Evolutionary conservation across 306 rosid genomes (phyloP), one percentile per base, ranked within the genome.

Genomic region (Begonia loranthoides): DNA sequence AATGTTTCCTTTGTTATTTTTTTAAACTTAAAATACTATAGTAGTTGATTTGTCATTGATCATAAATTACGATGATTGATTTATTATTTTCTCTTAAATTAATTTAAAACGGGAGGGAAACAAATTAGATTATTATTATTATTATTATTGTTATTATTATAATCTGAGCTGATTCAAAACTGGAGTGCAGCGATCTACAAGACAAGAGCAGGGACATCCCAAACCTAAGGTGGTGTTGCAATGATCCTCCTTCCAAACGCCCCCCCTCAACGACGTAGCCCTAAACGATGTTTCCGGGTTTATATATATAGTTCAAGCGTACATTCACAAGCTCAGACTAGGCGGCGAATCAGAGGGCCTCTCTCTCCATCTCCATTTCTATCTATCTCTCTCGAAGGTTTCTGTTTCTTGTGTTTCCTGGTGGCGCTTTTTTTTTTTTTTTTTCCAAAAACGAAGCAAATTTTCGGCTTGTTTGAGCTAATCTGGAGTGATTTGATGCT

Each of bases 191-290:
- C 22, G 3, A 4, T 1, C 22, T 19, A 1, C 2, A 19, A 28
- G n/a, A 28, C 36, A 28, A 28, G 36, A 28, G 36, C 36, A 4
- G 36, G 36, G 40, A 9, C 15, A 49, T 17, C 43, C 33, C 13
- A 2, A 15, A 36, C 45, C 8, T 19, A 11, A 38, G n/a, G 3
- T 24, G 9, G 51, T 54, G 38, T 41, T 39, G 19, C 6, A 13
- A 13, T 63, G 61, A 51, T 15, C 63, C n/a, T 0, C 1, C 49
- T 57, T 2, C 68, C 73, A 61, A 68, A 68, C 65, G 47, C 34
- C 4, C 55, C 4, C 55, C 60, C 48, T 7, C 36, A 28, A 28
- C 36, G 36, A 28, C 36, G 36, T 3, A 5, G 9, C 45, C 12
- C 19, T 10, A 50, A 36, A 48, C 9, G 11, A 24, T 12, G 15